phyloP scores from a whole-genome alignment of 2,329 filamentous ascomycete species.

The Alternaria ventricosa region DNA sequence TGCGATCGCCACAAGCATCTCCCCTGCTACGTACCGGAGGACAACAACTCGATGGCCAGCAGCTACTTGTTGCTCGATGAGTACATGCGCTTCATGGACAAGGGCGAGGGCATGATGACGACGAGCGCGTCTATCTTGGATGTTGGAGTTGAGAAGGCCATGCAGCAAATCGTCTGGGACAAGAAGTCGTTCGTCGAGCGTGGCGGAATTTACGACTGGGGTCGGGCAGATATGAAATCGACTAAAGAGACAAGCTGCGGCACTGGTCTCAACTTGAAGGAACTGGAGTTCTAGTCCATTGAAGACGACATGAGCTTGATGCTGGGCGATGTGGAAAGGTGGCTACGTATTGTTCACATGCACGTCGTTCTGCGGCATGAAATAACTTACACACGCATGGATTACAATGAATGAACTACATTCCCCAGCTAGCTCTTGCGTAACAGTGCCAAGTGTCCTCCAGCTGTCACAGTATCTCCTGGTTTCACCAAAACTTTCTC shows the following conservation, averaged over 20 bases:
- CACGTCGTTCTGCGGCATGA: background rate
- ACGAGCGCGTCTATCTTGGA: background rate
- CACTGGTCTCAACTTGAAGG: background rate
- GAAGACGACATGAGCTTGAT: background rate
- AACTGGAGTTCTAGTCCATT: background rate
- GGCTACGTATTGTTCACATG: background rate
- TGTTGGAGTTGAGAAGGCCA: background rate
- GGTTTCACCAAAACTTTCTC: slow-evolving; percentile 54
- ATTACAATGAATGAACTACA: background rate
- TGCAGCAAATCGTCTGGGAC: slow-evolving; percentile 7
- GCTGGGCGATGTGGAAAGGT: background rate
- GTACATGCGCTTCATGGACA: slow-evolving; percentile 8
- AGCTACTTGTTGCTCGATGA: slow-evolving; percentile 5
- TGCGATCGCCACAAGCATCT: background rate
- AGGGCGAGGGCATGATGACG: background rate
- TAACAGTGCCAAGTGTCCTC: slow-evolving; percentile 41
- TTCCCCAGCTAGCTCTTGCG: background rate
- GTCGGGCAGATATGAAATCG: background rate
- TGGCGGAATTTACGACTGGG: slow-evolving; percentile 5
- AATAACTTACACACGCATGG: background rate
- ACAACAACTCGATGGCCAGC: slow-evolving; percentile 5
- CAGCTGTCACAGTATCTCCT: slow-evolving; percentile 50
- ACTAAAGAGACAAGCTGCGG: background rate
- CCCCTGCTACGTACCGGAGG: background rate
- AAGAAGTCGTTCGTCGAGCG: slow-evolving; percentile 8